These are phyloP conservation scores for Lepidium aucheri DNA, from an alignment of 345 rosid genomes.

Conservation along the genomic window DNA sequence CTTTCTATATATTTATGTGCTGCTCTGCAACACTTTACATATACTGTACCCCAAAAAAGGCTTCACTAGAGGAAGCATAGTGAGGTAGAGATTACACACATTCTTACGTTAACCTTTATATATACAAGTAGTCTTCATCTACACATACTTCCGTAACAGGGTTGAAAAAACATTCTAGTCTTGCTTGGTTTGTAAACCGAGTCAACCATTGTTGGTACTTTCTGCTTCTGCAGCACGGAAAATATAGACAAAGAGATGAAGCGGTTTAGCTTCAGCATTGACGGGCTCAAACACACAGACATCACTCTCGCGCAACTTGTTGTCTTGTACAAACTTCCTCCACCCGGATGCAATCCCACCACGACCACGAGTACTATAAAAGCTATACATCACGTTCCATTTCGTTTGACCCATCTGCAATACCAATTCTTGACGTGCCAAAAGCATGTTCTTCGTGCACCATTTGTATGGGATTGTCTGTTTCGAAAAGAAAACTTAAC, in stretches of 20 bases:
- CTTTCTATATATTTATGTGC: background rate
- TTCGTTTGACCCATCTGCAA: slow-evolving; percentile 12
- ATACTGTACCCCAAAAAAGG: background rate
- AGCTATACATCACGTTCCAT: background rate
- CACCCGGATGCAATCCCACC: slow-evolving; percentile 23
- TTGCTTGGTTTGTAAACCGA: background rate
- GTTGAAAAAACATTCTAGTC: background rate
- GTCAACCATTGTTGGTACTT: slow-evolving; percentile 7
- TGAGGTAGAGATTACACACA: background rate
- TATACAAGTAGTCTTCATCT: background rate
- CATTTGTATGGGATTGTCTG: slow-evolving; percentile 16
- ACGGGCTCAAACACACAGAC: slow-evolving; percentile 22
- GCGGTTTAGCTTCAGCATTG: background rate
- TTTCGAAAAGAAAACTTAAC: background rate
- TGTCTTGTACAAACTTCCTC: slow-evolving; percentile 16
- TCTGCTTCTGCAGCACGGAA: slow-evolving; percentile 18
- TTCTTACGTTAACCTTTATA: background rate
- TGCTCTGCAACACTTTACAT: background rate
- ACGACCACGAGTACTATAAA: background rate
- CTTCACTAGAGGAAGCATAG: background rate
- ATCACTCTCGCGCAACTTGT: slow-evolving; percentile 8
- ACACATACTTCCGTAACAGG: background rate
- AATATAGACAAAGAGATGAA: slow-evolving; percentile 8
- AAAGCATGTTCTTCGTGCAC: background rate
- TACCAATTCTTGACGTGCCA: slow-evolving; percentile 12